Evolutionary conservation across 176 grass and related monocot species (phyloP).

Genomic region (Raddia distichophylla): DNA sequence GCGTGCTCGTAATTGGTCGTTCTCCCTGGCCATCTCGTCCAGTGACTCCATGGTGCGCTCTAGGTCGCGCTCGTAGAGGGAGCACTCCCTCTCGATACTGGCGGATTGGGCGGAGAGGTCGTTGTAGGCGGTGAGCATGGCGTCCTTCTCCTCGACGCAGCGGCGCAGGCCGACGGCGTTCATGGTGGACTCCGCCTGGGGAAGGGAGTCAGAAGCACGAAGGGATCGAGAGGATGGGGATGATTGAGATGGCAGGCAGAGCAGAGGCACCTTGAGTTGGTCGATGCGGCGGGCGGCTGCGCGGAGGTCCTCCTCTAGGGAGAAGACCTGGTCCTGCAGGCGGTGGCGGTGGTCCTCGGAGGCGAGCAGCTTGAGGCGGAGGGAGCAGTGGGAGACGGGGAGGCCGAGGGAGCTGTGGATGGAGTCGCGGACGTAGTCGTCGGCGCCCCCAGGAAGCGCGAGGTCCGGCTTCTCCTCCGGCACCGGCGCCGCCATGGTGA

Average conservation of each 20-base stretch:
- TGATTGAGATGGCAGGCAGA: not conserved
- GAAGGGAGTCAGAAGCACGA: not conserved
- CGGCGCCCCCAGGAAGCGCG: slow-evolving; percentile 47
- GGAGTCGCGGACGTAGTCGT: slow-evolving; percentile 76
- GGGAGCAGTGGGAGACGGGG: slow-evolving; percentile 65
- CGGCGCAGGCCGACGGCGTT: slow-evolving; percentile 72
- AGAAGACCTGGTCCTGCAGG: slow-evolving; percentile 82
- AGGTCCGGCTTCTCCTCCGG: not conserved
- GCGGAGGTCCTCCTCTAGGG: slow-evolving; percentile 70
- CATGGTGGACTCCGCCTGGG: slow-evolving; percentile 70
- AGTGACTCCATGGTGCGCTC: slow-evolving; percentile 84
- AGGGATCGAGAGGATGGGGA: not conserved
- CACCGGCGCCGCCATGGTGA: not conserved
- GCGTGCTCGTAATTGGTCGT: slow-evolving; percentile 57
- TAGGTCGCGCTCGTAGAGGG: slow-evolving; percentile 85
- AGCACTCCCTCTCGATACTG: slow-evolving; percentile 74
- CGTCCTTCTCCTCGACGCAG: slow-evolving; percentile 84
- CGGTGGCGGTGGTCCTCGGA: slow-evolving; percentile 74
- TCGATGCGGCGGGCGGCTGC: slow-evolving; percentile 59
- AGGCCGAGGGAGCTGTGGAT: slow-evolving; percentile 77
- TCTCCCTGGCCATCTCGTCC: slow-evolving; percentile 78
- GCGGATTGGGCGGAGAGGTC: slow-evolving; percentile 51
- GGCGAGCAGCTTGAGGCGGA: slow-evolving; percentile 71
- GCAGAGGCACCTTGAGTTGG: slow-evolving; percentile 39
- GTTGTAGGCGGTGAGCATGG: slow-evolving; percentile 38